Conservation (phyloP, 495 filamentous ascomycete genomes). For the Lasiosphaeria ovina region DNA sequence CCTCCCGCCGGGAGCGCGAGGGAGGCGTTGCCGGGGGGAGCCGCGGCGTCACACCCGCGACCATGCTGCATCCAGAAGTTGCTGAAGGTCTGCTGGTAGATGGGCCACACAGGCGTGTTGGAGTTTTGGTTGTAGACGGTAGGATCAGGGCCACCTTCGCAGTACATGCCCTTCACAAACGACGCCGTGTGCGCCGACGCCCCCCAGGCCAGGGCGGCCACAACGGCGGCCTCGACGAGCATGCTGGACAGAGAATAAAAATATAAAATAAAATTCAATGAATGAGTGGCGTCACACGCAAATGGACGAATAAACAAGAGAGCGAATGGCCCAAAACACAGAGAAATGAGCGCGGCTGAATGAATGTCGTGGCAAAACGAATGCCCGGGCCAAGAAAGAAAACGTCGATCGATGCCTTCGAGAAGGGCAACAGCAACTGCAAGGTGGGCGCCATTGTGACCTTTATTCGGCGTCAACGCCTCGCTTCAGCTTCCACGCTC, state of each 20-base stretch:
- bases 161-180: conserved; percentile 52
- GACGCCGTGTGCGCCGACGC: conserved; percentile 43
- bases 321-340: too few species aligned
- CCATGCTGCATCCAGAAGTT: conserved; percentile 56
- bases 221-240: conserved; percentile 6
- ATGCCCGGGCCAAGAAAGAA: too few species aligned
- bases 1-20: conserved; percentile 54
- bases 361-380: too few species aligned
- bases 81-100: conserved; percentile 40
- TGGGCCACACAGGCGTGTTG: conserved; percentile 41
- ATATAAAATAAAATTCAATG: not conserved
- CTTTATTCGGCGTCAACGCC: too few species aligned
- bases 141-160: conserved; percentile 34
- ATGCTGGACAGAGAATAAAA: not conserved
- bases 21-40: conserved; percentile 42
- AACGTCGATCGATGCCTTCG: too few species aligned
- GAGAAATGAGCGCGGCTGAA: too few species aligned
- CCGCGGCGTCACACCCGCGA: conserved; percentile 44
- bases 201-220: conserved; percentile 26
- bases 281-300: not conserved
- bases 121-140: conserved; percentile 41
- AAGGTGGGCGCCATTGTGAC: too few species aligned
- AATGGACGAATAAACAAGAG: too few species aligned
- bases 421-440: too few species aligned
- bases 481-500: too few species aligned